A percentile compares a stretch with the other conserved stretches of the same genome.
Conservation (phyloP, 352 stramenopile species). For the Blastocystis sp. region DNA sequence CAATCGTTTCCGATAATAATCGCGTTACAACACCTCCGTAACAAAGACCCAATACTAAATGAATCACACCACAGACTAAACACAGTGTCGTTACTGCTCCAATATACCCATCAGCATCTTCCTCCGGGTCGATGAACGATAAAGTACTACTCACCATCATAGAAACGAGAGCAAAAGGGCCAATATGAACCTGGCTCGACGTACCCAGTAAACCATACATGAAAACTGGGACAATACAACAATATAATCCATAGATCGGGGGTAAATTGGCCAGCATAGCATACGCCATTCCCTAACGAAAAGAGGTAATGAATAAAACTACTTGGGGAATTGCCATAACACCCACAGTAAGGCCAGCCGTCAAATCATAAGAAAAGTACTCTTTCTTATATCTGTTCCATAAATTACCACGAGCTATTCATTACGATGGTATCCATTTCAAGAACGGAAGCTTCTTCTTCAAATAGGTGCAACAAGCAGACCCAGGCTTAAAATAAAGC, state of each 20-base stretch:
- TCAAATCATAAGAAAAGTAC: constrained; percentile 66
- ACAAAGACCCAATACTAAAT: constrained; percentile 68
- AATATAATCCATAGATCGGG: constrained; percentile 70
- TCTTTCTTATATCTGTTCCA: constrained; percentile 49
- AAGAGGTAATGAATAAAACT: background rate
- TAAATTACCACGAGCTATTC: background rate
- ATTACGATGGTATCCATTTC: constrained; percentile 67
- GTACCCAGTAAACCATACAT: constrained; percentile 70
- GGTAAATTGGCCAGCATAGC: constrained; percentile 69
- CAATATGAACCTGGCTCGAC: constrained; percentile 67
- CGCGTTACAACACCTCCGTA: constrained; percentile 70
- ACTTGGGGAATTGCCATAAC: constrained; percentile 71
- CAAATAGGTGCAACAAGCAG: background rate
- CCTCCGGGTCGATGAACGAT: constrained; percentile 2
- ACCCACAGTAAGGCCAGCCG: constrained; percentile 70
- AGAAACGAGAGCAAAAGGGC: constrained; percentile 69
- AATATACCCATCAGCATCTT: constrained; percentile 22
- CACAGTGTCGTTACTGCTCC: background rate
- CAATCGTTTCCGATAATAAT: constrained; percentile 70
- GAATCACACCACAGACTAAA: constrained; percentile 68
- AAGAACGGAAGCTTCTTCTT: constrained; percentile 50
- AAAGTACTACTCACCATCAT: constrained; percentile 66
- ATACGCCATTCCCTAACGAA: constrained; percentile 70
- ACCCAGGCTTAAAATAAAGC: background rate
- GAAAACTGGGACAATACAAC: constrained; percentile 70